Percentiles rank a stretch among this genome's conserved stretches.
Evolutionary conservation across 139 green algal species (phyloP).

Genomic region (Deuterostichococcus epilithicus): DNA sequence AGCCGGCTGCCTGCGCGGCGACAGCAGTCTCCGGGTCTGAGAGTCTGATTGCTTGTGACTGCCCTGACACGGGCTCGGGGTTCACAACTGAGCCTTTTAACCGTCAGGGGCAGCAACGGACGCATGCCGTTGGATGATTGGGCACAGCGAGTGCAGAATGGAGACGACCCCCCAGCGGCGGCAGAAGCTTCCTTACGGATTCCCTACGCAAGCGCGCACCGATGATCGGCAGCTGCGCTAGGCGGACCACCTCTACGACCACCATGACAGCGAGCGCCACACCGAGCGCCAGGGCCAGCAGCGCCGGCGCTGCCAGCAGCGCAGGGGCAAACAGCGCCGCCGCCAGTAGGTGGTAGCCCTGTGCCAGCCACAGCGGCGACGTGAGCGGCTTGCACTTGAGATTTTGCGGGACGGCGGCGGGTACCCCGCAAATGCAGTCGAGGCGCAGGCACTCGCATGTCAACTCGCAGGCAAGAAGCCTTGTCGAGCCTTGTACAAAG

Average conservation of each 20-base stretch:
- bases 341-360: conserved; percentile 78
- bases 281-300: conserved; percentile 55
- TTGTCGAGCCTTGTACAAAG: too few relatives aligned
- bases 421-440: background rate
- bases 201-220: conserved; percentile 11
- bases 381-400: too few relatives aligned
- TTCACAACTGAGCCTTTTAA: too few relatives aligned
- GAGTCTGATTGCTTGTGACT: too few relatives aligned
- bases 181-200: background rate
- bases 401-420: too few relatives aligned
- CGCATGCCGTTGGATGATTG: background rate
- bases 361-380: conserved; percentile 17
- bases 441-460: background rate
- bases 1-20: conserved; percentile 28
- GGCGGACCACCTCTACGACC: conserved; percentile 40
- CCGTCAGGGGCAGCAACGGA: background rate
- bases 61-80: too few relatives aligned
- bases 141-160: background rate
- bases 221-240: conserved; percentile 24
- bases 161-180: background rate
- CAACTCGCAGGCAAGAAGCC: too few relatives aligned
- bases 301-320: conserved; percentile 53
- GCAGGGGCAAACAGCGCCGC: conserved; percentile 67
- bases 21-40: too few relatives aligned
- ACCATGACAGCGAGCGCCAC: conserved; percentile 47